Conservation (phyloP, 2,329 filamentous ascomycete genomes). For the Aureobasidium zeae region DNA sequence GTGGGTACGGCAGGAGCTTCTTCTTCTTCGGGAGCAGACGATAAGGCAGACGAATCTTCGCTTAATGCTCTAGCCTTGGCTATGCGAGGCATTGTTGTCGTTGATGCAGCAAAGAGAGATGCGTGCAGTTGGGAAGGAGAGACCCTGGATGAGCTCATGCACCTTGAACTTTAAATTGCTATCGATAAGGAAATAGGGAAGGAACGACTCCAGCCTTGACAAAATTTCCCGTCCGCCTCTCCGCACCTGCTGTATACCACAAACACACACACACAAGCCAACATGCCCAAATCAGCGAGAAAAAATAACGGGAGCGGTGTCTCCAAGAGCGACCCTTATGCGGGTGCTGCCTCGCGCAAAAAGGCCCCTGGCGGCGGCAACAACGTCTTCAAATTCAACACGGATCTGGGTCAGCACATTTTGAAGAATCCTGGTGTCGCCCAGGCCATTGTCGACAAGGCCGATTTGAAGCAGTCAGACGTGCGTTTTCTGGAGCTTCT, state of each 20-base stretch:
- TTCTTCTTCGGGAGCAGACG: neutral
- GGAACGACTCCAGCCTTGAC: no score
- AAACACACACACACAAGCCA: slow-evolving; percentile 20
- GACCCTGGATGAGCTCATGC: slow-evolving; percentile 1
- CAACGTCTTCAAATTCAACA: slow-evolving; percentile 97
- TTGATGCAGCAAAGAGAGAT: neutral
- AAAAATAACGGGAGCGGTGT: slow-evolving; percentile 32
- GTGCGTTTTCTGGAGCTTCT: no score
- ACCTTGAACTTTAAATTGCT: no score
- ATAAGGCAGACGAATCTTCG: slow-evolving; percentile 15
- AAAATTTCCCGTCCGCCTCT: slow-evolving; percentile 13
- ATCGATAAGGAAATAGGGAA: no score
- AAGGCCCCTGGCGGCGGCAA: slow-evolving; percentile 43
- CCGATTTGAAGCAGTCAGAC: slow-evolving; percentile 79
- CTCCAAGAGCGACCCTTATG: slow-evolving; percentile 36
- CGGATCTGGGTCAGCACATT: slow-evolving; percentile 80
- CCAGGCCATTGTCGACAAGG: slow-evolving; percentile 75
- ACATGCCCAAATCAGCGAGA: slow-evolving; percentile 37
- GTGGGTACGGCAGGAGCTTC: neutral
- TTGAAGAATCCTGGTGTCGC: slow-evolving; percentile 85
- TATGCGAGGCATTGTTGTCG: slow-evolving; percentile 9
- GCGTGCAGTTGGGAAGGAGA: neutral
- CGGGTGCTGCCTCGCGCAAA: slow-evolving; percentile 36
- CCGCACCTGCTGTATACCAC: slow-evolving; percentile 4
- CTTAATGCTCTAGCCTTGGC: neutral